A percentile compares a stretch with the other conserved stretches of the same genome.
These are phyloP conservation scores for Rosa hybrid DNA, from an alignment of 331 rosid genomes.

Conservation along the genomic window DNA sequence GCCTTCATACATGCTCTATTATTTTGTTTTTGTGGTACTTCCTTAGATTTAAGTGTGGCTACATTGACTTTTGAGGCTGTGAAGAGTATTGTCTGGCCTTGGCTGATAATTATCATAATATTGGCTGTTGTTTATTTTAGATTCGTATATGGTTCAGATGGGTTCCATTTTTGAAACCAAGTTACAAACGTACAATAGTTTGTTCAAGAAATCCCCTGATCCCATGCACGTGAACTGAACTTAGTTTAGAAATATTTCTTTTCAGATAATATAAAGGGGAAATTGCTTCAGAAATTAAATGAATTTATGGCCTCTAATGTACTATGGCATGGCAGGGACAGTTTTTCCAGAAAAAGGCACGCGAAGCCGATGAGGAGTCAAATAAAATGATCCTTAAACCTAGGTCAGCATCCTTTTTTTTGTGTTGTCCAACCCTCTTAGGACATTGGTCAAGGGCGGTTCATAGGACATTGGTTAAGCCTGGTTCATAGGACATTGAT, in stretches of 20 bases:
- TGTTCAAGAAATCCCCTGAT: background rate
- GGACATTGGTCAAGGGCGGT: background rate
- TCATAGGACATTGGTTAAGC: background rate
- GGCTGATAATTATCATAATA: background rate
- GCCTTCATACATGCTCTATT: background rate
- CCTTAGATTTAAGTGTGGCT: background rate
- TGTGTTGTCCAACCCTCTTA: background rate
- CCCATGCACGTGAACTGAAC: background rate
- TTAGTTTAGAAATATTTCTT: background rate
- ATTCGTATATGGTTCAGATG: background rate
- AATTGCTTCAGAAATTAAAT: background rate
- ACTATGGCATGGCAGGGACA: constrained; percentile 59
- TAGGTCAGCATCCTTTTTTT: constrained; percentile 42
- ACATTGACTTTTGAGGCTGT: background rate
- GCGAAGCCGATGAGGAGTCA: constrained; percentile 76
- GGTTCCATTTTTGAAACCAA: background rate
- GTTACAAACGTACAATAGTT: background rate
- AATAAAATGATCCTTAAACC: constrained; percentile 56
- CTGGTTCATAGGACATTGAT: background rate
- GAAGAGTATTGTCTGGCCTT: background rate
- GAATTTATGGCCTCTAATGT: constrained; percentile 13
- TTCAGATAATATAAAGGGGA: too few species aligned
- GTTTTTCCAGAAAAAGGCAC: constrained; percentile 53
- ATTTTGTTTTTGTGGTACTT: background rate
- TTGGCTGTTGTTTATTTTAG: background rate